Conservation (phyloP, 169 alveolate genomes). For the Eimeria maxima region DNA sequence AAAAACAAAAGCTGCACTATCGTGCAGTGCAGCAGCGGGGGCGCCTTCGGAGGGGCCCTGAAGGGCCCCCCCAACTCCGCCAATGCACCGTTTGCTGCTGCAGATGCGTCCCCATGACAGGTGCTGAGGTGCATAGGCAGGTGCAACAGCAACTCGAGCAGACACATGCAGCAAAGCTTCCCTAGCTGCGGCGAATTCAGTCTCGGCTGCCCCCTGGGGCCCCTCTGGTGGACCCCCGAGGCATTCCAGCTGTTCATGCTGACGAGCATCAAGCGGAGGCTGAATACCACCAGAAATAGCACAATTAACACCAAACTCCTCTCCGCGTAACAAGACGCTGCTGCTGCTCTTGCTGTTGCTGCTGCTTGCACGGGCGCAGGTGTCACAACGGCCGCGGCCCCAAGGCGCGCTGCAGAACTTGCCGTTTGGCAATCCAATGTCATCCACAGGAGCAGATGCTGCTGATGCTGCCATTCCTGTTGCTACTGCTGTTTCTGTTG, state of each 20-base stretch:
- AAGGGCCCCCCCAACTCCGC: neutral
- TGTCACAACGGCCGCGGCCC: constrained; percentile 33
- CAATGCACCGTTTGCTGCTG: neutral
- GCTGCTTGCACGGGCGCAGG: constrained; percentile 19
- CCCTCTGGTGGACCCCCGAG: neutral
- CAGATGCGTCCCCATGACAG: neutral
- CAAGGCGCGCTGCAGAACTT: constrained; percentile 54
- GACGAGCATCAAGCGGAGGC: neutral
- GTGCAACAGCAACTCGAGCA: constrained; percentile 57
- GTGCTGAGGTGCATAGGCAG: constrained; percentile 38
- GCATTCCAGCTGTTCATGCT: neutral
- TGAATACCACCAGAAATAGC: neutral
- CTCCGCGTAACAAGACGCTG: neutral
- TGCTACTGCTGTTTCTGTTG: neutral
- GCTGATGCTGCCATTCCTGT: neutral
- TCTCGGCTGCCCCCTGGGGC: neutral
- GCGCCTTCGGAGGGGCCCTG: neutral
- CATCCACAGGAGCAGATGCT: neutral
- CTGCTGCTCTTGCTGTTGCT: constrained; percentile 53
- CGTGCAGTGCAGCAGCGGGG: neutral
- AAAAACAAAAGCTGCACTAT: neutral
- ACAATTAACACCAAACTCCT: neutral
- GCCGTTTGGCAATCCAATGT: neutral
- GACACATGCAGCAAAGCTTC: constrained; percentile 56
- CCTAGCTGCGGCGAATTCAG: neutral